These are phyloP conservation scores for Physcomitrellopsis africana DNA, from an alignment of 225 moss, liverwort and hornwort genomes.

Conservation along the genomic window DNA sequence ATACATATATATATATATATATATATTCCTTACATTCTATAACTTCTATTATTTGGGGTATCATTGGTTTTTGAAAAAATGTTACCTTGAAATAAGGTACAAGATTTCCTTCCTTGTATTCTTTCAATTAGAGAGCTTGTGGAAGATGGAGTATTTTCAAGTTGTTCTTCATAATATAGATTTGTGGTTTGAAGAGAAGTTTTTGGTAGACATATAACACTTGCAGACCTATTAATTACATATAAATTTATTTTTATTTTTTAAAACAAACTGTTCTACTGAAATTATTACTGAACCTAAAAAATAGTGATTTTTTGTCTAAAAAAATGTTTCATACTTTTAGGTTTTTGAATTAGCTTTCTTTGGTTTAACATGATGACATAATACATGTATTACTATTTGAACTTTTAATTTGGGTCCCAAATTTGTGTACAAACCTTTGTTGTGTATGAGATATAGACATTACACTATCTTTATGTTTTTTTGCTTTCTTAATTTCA, in stretches of 20 bases:
- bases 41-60: neutral
- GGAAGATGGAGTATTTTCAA: neutral
- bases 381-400: neutral
- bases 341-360: too few species aligned
- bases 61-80: neutral
- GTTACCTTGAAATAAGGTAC: neutral
- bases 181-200: neutral
- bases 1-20: too few species aligned
- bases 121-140: neutral
- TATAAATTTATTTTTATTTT: neutral
- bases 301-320: too few species aligned
- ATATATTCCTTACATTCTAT: neutral
- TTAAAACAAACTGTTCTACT: too few species aligned
- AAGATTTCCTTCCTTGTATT: neutral
- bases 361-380: too few species aligned
- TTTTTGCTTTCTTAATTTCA: constrained; percentile 54
- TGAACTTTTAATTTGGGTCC: neutral
- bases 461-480: constrained; percentile 32
- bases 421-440: constrained; percentile 7
- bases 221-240: constrained; percentile 17
- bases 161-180: neutral
- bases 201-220: constrained; percentile 3
- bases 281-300: too few species aligned
- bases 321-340: too few species aligned
- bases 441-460: constrained; percentile 24